Evolutionary conservation across 148 eudicot genomes (phyloP).

Genomic region (Simmondsia chinensis): DNA sequence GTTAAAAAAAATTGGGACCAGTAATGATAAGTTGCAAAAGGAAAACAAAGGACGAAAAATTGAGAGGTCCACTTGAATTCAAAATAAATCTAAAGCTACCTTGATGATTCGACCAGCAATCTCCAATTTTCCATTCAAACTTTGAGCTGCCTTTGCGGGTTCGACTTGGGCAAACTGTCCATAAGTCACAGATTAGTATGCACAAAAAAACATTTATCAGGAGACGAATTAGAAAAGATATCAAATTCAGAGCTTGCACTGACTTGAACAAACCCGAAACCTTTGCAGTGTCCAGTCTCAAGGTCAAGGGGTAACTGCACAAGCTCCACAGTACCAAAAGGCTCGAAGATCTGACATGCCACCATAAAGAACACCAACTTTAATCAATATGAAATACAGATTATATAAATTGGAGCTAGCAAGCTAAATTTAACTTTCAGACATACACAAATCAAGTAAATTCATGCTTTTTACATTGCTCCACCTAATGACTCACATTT

Average conservation of each 20-base stretch:
- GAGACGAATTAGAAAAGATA: not conserved
- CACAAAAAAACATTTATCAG: not conserved
- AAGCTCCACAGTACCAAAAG: conserved; percentile 96
- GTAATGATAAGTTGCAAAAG: not conserved
- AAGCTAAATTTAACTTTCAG: too few species aligned
- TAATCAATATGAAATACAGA: too few species aligned
- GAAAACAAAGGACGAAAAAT: too few species aligned
- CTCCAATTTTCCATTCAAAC: conserved; percentile 83
- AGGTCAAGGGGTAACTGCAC: conserved; percentile 95
- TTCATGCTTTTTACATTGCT: too few species aligned
- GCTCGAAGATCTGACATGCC: conserved; percentile 64
- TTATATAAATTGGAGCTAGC: too few species aligned
- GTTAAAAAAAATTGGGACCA: not conserved
- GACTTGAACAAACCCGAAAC: conserved; percentile 96
- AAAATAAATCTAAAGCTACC: conserved; percentile 24
- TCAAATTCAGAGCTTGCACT: conserved; percentile 10
- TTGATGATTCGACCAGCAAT: conserved; percentile 93
- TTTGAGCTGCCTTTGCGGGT: conserved; percentile 83
- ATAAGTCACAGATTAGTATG: conserved; percentile 3
- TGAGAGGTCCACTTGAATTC: too few species aligned
- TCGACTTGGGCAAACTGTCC: conserved; percentile 78
- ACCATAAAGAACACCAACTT: not conserved
- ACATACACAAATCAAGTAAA: too few species aligned
- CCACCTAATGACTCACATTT: too few species aligned
- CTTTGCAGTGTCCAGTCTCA: conserved; percentile 99